Conservation (phyloP, 2,329 filamentous ascomycete species). For the Mycosphaerelloides madeirae region DNA sequence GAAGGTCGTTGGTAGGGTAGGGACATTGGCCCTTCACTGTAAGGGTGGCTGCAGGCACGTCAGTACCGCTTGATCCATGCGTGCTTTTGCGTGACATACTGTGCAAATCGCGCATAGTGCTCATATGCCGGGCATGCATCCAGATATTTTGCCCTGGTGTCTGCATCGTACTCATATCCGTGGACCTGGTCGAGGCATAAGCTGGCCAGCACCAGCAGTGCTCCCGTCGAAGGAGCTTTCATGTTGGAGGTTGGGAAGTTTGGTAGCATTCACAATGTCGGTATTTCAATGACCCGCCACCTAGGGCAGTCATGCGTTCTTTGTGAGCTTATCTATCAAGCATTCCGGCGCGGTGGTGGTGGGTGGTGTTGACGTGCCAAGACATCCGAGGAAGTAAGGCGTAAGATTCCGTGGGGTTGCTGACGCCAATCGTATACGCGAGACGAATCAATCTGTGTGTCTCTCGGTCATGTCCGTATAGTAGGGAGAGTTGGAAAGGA, state of each 20-base stretch:
- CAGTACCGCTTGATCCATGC: constrained; percentile 5
- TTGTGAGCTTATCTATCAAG: too few species aligned
- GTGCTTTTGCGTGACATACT: constrained; percentile 24
- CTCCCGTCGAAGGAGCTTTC: constrained; percentile 23
- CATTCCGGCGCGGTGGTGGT: too few species aligned
- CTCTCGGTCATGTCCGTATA: too few species aligned
- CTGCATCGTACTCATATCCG: constrained; percentile 19
- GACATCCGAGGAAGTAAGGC: too few species aligned
- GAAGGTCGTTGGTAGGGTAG: constrained; percentile 85
- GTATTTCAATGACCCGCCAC: neutral
- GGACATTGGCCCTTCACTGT: constrained; percentile 70
- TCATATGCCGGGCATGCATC: constrained; percentile 38
- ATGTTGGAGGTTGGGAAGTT: constrained; percentile 12
- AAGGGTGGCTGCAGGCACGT: constrained; percentile 57
- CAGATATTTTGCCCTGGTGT: constrained; percentile 30
- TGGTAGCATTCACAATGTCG: neutral
- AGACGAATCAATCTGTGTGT: too few species aligned
- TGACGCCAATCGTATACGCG: too few species aligned
- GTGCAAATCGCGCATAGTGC: constrained; percentile 35
- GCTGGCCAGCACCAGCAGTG: constrained; percentile 28
- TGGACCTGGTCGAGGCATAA: constrained; percentile 25
- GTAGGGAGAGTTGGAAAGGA: too few species aligned
- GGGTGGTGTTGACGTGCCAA: too few species aligned
- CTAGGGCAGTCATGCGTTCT: too few species aligned
- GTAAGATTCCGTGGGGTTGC: too few species aligned